Base-by-base conservation (phyloP, 1,139 yeast genomes). In the Hyphopichia fennica region DNA sequence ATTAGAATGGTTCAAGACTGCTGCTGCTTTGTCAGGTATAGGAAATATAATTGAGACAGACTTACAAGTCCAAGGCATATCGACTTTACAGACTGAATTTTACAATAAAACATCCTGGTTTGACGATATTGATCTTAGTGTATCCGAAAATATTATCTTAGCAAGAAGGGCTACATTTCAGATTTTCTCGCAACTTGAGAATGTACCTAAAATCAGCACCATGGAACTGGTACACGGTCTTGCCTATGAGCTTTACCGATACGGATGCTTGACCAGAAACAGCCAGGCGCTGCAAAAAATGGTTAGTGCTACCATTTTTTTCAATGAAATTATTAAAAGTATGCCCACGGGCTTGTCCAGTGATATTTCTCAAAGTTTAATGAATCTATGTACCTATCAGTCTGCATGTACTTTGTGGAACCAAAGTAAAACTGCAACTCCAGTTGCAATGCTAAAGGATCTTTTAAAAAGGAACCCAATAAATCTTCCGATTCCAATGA, bases 371-470 rank as follows among this genome's bases (percentile, higher is more conserved):
- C 25, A 28, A 19, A 18, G 25, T 8, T 25, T 38, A 13, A 8
- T 17, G 8, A 7, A 17, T n/a, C 34, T 38, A 15, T 27, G 37
- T 15, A 65, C 64, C 37, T 78, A 66, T 51, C 77, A 77, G 38
- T 54, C 77, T 0, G 87, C 91, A 0, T 65, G 69, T 17, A 72
- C 83, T 0, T 63, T 84, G 25, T 84, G 90, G 90, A 58, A 64
- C 3, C 79, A 77, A 40, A 79, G 81, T 1, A 79, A 80, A 43
- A 67, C 79, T 0, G 63, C 63, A 4, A 65, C 72, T n/a, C 79
- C 90, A 0, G 77, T 84, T 14, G 67, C 69, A 2, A 75, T 81
- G 51, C 54, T 84, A 45, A 64, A 67, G 39, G 57, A 58, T 18
- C 36, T 14, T 35, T 58, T 52, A 37, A 48, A 25, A 39, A 36